Evolutionary conservation across 805 yeast genomes (phyloP), one percentile per base, ranked within the genome.

Genomic region (Saccharomycopsis sp.): DNA sequence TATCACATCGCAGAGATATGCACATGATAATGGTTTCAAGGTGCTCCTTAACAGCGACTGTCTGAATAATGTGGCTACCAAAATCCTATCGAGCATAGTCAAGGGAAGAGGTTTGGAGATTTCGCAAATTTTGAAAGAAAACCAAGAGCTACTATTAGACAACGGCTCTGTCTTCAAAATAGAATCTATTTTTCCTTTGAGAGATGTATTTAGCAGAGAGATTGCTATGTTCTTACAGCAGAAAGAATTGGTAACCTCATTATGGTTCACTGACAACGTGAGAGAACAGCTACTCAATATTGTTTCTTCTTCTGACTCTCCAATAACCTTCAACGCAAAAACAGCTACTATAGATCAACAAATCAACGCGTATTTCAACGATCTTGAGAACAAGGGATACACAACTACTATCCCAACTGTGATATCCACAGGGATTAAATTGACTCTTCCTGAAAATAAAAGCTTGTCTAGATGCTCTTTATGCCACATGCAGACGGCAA

Each of bases 391-490:
- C 8, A 59, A 57, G 21, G 80, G 80, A 2, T 77, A 77, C 61
- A 73, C 77, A 1, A 75, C 79, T 8, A 75, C 79, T 8, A 78
- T 78, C 3, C 75, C 79, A 1, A 75, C 80, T 0, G 80, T 77
- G 24, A 78, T 75, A 5, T 75, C 74, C 52, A 77, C 79, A 0
- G 78, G 78, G 2, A 77, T 73, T 52, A 76, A 75, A 57, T 64
- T 77, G 50, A 72, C 73, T 1, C 68, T 68, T 3, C 77, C 78
- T 1, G 64, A 59, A 24, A 56, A 29, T 1, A 61, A 57, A 5
- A 56, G 62, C 3, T 15, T 50, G 7, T 66, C 62, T 14, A 46
- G 47, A 14, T 76, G 80, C 64, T 68, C 67, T 52, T 62, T 76
- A 1, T 77, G 80, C 62, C 71, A 72, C 1, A 68, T 67, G n/a